A percentile compares a stretch with the other conserved stretches of the same genome.
phyloP scores from a whole-genome alignment of 2,329 filamentous ascomycete genomes.

The Cordyceps javanica region DNA sequence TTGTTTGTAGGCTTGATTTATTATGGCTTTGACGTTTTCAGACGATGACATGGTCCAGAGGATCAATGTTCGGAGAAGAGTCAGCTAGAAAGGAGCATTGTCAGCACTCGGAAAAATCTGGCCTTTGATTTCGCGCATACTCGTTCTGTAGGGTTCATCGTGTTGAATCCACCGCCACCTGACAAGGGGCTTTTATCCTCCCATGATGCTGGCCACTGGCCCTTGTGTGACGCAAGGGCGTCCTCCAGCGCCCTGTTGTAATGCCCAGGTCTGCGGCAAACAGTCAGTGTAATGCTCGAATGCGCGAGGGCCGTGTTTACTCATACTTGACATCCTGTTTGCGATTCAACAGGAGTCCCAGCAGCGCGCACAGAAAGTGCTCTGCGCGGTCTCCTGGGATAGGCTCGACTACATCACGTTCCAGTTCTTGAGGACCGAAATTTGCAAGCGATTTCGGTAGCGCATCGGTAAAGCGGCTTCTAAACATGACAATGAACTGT shows the following conservation, averaged over 20 bases:
- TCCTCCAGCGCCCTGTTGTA: constrained; percentile 92
- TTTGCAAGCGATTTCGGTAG: constrained; percentile 84
- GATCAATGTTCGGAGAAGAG: constrained; percentile 73
- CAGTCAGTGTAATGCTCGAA: background rate
- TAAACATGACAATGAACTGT: constrained; percentile 97
- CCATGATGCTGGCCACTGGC: constrained; percentile 86
- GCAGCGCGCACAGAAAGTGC: constrained; percentile 79
- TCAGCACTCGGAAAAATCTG: constrained; percentile 11
- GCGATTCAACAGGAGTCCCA: constrained; percentile 85
- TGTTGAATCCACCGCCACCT: constrained; percentile 72
- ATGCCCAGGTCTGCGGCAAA: constrained; percentile 66
- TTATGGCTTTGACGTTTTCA: constrained; percentile 70
- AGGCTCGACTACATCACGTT: constrained; percentile 72
- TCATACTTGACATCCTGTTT: constrained; percentile 98
- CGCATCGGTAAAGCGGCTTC: constrained; percentile 82
- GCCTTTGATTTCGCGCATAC: constrained; percentile 44
- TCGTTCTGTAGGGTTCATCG: constrained; percentile 73
- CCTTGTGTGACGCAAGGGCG: constrained; percentile 75
- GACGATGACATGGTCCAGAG: constrained; percentile 88
- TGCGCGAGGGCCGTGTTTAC: background rate
- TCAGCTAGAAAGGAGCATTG: constrained; percentile 51
- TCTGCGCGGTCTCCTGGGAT: constrained; percentile 81
- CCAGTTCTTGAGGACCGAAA: constrained; percentile 92
- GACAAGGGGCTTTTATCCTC: constrained; percentile 74
- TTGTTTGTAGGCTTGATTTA: constrained; percentile 86